Evolutionary conservation across 2,329 filamentous ascomycete species (phyloP).

Genomic region (Zalaria sp.): DNA sequence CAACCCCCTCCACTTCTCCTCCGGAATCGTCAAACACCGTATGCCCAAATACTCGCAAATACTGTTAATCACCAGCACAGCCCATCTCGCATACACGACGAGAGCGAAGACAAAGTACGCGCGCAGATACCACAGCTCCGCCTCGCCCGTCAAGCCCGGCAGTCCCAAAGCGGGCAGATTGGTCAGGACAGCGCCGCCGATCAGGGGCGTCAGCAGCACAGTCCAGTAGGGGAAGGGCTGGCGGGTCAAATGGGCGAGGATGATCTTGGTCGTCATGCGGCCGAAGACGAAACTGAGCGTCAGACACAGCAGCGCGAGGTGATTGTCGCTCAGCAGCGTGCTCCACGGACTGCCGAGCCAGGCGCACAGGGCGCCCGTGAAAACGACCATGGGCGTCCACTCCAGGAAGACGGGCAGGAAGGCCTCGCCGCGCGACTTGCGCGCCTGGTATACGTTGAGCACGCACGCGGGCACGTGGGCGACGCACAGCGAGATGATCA

Average conservation of each 20-base stretch:
- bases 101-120: constrained; percentile 71
- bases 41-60: constrained; percentile 91
- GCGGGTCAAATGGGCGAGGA: constrained; percentile 81
- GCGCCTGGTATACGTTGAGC: constrained; percentile 66
- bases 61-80: constrained; percentile 73
- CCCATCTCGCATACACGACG: constrained; percentile 88
- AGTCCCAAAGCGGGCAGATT: constrained; percentile 72
- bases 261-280: constrained; percentile 97
- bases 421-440: constrained; percentile 56
- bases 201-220: constrained; percentile 71
- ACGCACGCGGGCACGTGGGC: constrained; percentile 80
- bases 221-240: constrained; percentile 98
- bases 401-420: constrained; percentile 76
- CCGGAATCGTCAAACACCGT: constrained; percentile 74
- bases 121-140: constrained; percentile 71
- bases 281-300: constrained; percentile 97
- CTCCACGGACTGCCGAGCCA: constrained; percentile 91
- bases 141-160: constrained; percentile 40
- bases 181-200: constrained; percentile 68
- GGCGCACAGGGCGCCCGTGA: constrained; percentile 56
- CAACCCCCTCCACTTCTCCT: constrained; percentile 18
- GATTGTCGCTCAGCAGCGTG: constrained; percentile 65
- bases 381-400: constrained; percentile 84
- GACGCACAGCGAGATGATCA: constrained; percentile 31
- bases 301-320: constrained; percentile 80